These are phyloP conservation scores for Botrytis tulipae DNA, from an alignment of 2,329 filamentous ascomycete species.

Conservation along the genomic window DNA sequence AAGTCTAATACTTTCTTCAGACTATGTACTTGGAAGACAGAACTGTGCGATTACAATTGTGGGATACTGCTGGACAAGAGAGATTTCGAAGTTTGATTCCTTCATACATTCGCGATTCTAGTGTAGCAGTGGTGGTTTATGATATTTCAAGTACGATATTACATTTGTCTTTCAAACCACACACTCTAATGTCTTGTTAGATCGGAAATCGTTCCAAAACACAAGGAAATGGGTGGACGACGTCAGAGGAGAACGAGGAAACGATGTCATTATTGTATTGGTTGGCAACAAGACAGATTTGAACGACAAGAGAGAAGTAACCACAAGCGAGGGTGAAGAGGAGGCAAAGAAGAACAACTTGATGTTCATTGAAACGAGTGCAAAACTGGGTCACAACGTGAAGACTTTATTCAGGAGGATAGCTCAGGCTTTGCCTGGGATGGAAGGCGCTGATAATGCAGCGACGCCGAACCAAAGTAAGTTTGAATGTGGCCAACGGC, in stretches of 20 bases:
- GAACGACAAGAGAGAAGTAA: conserved; percentile 97
- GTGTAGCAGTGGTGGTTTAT: conserved; percentile 97
- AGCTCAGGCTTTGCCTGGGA: conserved; percentile 93
- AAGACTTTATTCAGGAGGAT: conserved; percentile 97
- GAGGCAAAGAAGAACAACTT: conserved; percentile 97
- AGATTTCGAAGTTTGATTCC: conserved; percentile 96
- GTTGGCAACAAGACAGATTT: conserved; percentile 99
- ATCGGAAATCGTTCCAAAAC: conserved; percentile 96
- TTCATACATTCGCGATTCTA: conserved; percentile 97
- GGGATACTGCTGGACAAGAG: conserved; percentile 98
- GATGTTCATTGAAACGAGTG: conserved; percentile 99
- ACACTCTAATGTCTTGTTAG: conserved; percentile 44
- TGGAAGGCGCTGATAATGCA: conserved; percentile 86
- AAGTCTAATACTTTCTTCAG: conserved; percentile 45
- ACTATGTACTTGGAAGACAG: conserved; percentile 99
- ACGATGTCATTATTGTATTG: conserved; percentile 97
- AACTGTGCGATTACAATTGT: conserved; percentile 94
- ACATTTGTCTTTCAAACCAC: background rate
- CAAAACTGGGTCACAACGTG: conserved; percentile 96
- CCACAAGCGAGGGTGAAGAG: conserved; percentile 92
- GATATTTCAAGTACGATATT: conserved; percentile 79
- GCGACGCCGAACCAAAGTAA: conserved; percentile 73
- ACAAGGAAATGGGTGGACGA: conserved; percentile 99
- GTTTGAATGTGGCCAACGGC: conserved; percentile 40
- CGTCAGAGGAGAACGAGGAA: conserved; percentile 91